A percentile compares a stretch with the other conserved stretches of the same genome.
Evolutionary conservation across 176 grass and related monocot species (phyloP).

Genomic region (Avena insularis): DNA sequence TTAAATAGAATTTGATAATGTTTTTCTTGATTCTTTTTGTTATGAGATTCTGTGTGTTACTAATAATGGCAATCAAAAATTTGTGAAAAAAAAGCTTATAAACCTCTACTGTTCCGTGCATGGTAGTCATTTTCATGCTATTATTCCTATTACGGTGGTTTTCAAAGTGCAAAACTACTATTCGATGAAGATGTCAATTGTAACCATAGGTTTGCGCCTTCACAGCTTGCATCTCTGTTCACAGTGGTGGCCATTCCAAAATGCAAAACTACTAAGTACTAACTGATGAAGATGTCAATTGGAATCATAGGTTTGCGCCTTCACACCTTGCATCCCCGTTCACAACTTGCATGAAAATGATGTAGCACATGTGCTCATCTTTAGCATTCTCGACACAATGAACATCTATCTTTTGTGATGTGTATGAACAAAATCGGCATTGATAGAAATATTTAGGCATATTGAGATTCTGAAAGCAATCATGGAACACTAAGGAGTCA

Average conservation of each 20-base stretch:
- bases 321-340: not conserved
- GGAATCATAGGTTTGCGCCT: not conserved
- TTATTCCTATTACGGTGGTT: not conserved
- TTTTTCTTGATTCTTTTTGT: not conserved
- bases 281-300: not conserved
- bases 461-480: not conserved
- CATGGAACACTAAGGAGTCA: not conserved
- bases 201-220: not conserved
- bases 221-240: not conserved
- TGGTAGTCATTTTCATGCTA: not conserved
- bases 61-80: not conserved
- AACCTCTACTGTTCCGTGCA: not conserved
- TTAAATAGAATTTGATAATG: not conserved
- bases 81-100: not conserved
- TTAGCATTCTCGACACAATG: not conserved
- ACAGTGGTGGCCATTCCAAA: not conserved
- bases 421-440: not conserved
- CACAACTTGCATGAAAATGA: not conserved
- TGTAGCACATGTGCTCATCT: not conserved
- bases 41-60: not conserved
- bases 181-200: not conserved
- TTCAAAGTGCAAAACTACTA: not conserved
- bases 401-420: not conserved
- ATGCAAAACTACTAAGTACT: not conserved
- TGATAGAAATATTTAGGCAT: not conserved